A percentile compares a stretch with the other conserved stretches of the same genome.
Evolutionary conservation across 148 eudicot genomes (phyloP).

Genomic region (Cornus kousa): DNA sequence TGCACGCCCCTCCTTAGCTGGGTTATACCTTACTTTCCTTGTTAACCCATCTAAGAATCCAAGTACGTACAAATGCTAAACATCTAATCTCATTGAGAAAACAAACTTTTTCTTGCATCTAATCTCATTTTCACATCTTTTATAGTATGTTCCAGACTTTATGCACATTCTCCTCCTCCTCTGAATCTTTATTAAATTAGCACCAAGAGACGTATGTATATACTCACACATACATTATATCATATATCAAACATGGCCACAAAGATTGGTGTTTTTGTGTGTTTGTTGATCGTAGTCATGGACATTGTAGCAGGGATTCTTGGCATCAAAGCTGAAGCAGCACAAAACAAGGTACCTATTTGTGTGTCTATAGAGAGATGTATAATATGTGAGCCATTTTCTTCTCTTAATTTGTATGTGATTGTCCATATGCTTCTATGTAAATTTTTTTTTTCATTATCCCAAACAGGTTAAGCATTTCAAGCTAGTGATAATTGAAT

Average conservation of each 20-base stretch:
- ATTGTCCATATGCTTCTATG: neutral
- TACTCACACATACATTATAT: too few species aligned
- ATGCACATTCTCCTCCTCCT: too few species aligned
- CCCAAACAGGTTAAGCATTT: slow-evolving; percentile 58
- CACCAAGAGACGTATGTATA: too few species aligned
- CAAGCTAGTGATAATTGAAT: slow-evolving; percentile 77
- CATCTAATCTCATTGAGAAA: slow-evolving; percentile 5
- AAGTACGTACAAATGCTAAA: neutral
- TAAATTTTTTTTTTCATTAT: neutral
- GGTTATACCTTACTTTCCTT: slow-evolving; percentile 34
- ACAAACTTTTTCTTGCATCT: slow-evolving; percentile 20
- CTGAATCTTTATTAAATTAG: too few species aligned
- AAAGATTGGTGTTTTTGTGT: slow-evolving; percentile 47
- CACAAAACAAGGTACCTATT: slow-evolving; percentile 63
- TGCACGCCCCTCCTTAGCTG: slow-evolving; percentile 25
- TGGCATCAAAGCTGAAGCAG: slow-evolving; percentile 76
- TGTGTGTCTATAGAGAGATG: neutral
- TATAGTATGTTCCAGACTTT: too few species aligned
- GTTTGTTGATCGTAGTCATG: slow-evolving; percentile 51
- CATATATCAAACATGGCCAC: slow-evolving; percentile 32
- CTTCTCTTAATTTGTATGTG: neutral
- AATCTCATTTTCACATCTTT: neutral
- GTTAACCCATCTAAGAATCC: slow-evolving; percentile 22
- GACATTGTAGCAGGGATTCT: slow-evolving; percentile 78
- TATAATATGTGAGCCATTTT: too few species aligned